phyloP scores from a whole-genome alignment of 345 rosid species.

The Sonneratia alba region DNA sequence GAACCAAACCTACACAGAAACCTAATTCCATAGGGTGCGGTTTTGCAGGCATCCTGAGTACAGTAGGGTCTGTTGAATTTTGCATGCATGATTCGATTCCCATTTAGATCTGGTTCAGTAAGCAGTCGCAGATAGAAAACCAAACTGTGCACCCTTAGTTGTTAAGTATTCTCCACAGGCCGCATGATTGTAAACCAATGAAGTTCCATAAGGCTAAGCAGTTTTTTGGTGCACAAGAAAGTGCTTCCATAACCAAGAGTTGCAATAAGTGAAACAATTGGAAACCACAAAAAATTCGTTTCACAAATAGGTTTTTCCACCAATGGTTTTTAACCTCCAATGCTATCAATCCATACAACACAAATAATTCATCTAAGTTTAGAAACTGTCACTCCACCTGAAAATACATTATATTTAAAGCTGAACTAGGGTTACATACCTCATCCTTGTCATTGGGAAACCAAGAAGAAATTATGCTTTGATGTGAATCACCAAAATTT shows the following conservation, averaged over 20 bases:
- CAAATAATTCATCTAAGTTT: background rate
- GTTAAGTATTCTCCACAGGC: background rate
- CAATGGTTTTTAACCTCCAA: background rate
- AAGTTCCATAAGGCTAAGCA: background rate
- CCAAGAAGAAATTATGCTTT: slow-evolving; percentile 45
- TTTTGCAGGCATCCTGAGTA: background rate
- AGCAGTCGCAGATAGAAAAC: background rate
- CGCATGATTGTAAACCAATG: background rate
- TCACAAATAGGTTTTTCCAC: background rate
- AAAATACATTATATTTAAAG: slow-evolving; percentile 68
- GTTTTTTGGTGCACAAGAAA: background rate
- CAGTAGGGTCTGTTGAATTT: background rate
- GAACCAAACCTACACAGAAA: background rate
- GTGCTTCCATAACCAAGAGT: background rate
- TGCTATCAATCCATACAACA: background rate
- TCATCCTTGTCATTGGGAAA: slow-evolving; percentile 26
- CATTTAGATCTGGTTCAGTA: background rate
- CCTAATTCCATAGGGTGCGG: background rate
- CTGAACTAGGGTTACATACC: slow-evolving; percentile 35
- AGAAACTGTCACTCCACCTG: slow-evolving; percentile 17
- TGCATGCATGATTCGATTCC: background rate
- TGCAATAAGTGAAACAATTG: background rate
- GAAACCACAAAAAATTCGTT: background rate
- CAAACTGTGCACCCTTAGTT: background rate
- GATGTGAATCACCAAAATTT: slow-evolving; percentile 18